phyloP scores from a whole-genome alignment of 2,329 filamentous ascomycete genomes.

The Nigrograna mackinnonii region DNA sequence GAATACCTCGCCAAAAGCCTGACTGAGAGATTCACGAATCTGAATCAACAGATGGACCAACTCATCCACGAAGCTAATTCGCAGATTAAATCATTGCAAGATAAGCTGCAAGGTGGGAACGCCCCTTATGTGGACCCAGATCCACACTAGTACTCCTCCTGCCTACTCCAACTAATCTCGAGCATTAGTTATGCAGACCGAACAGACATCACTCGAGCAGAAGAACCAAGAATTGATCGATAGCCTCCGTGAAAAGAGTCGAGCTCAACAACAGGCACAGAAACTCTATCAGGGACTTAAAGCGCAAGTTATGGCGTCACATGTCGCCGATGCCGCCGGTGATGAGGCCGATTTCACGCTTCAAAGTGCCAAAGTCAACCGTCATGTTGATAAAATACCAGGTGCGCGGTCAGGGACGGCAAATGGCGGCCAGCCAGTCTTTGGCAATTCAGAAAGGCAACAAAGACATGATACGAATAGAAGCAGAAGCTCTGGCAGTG shows the following conservation, averaged over 20 bases:
- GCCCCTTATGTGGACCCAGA: no score
- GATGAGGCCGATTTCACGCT: slow-evolving; percentile 44
- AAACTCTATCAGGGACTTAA: slow-evolving; percentile 62
- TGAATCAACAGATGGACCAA: slow-evolving; percentile 72
- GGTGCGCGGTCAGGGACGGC: slow-evolving; percentile 27
- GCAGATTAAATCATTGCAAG: slow-evolving; percentile 69
- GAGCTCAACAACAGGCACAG: slow-evolving; percentile 70
- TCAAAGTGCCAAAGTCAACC: slow-evolving; percentile 28
- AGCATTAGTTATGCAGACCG: slow-evolving; percentile 62
- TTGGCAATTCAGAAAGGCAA: slow-evolving; percentile 14
- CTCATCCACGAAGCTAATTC: slow-evolving; percentile 74
- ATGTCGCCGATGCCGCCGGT: slow-evolving; percentile 59
- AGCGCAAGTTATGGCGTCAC: slow-evolving; percentile 56
- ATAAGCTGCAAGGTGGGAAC: slow-evolving; percentile 69
- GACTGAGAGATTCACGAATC: slow-evolving; percentile 68
- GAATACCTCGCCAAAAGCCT: slow-evolving; percentile 73
- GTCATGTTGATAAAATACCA: slow-evolving; percentile 32
- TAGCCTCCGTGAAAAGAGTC: slow-evolving; percentile 71
- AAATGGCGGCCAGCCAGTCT: slow-evolving; percentile 21
- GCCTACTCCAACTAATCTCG: no score
- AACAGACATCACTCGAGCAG: slow-evolving; percentile 65
- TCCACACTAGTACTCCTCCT: no score
- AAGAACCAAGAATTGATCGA: slow-evolving; percentile 74
- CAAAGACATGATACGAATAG: slow-evolving; percentile 18
- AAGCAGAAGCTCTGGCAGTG: slow-evolving; percentile 30